Base-by-base conservation (phyloP, 1,284 basidiomycete genomes). In the Ceratobasidium sp. region DNA sequence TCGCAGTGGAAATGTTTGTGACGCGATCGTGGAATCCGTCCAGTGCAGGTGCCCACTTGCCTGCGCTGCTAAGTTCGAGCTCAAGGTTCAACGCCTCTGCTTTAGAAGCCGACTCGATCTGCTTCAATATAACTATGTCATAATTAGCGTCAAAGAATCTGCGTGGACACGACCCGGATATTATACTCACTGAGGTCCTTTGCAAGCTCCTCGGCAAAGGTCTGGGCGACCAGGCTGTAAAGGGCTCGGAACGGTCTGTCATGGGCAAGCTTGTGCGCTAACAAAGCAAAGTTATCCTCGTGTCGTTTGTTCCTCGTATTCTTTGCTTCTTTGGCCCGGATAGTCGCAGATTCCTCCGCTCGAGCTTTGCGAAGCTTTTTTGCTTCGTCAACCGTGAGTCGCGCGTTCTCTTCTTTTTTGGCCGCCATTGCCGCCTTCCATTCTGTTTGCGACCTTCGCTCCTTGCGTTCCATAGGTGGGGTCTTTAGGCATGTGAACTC, bases 11-110 rank as follows among this genome's bases (percentile, higher is more conserved):
- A 70, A 91, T 84, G 74, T 87, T 86, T 1, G 87, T 87, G 68
- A 82, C 78, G 10, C 83, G 82, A 75, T 91, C 89, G 71, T 89
- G 87, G 1, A 85, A 80, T 2, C 80, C 77, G 2, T 77, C 80
- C 3, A 86, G 85, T 0, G 85, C 83, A 0, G 89, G 89, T 0
- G 87, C 87, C 88, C 88, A 91, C 76, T 91, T 91, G 3, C 82
- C 82, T 0, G 83, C 87, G 13, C 88, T 83, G 1, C 83, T 84
- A 32, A 90, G 77, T 29, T 79, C 76, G 69, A 77, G 78, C 20
- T 82, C 73, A 32, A 86, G 77, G 0, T 75, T 43, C 70, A 75
- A 13, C 32, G 58, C 68, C 49, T 73, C 72, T 20, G 67, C 75
- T 71, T n/a, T 76, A 77, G 50, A 82, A 7, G 79, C 27, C n/a